Conservation (phyloP, 2,329 filamentous ascomycete species). For the Fusarium concolor region DNA sequence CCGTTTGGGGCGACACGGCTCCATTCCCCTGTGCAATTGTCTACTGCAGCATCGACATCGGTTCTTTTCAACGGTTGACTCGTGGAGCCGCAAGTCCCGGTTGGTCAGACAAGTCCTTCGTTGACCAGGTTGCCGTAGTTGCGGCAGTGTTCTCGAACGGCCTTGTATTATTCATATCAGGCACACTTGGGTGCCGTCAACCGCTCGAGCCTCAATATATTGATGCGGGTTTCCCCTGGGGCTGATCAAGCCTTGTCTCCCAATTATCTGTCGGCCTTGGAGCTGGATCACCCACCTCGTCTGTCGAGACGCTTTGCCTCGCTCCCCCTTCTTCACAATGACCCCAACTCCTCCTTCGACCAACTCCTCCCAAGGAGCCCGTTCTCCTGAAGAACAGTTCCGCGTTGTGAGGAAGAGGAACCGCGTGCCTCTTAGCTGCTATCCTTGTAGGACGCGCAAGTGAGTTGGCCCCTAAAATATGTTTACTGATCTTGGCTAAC, state of each 20-base stretch:
- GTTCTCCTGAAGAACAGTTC: constrained; percentile 88
- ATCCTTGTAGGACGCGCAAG: constrained; percentile 92
- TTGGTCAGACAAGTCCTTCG: constrained; percentile 18
- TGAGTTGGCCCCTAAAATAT: constrained; percentile 58
- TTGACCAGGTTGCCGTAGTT: constrained; percentile 17
- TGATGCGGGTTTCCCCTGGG: constrained; percentile 38
- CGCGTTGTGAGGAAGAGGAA: constrained; percentile 93
- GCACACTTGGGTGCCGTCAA: constrained; percentile 6
- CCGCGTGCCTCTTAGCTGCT: constrained; percentile 89
- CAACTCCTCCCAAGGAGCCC: constrained; percentile 78
- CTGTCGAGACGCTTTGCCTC: constrained; percentile 38
- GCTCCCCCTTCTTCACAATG: constrained; percentile 61
- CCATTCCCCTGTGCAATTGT: constrained; percentile 1
- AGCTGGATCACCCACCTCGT: constrained; percentile 35
- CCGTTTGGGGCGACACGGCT: constrained; percentile 23
- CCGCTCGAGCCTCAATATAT: constrained; percentile 41
- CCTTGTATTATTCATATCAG: constrained; percentile 12
- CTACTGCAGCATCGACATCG: constrained; percentile 11
- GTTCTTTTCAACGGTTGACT: constrained; percentile 12
- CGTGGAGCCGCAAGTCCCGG: constrained; percentile 30
- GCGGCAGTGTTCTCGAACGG: constrained; percentile 26
- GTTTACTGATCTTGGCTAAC: constrained; percentile 48
- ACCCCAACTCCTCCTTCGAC: constrained; percentile 82
- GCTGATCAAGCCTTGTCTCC: constrained; percentile 33
- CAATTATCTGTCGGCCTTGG: constrained; percentile 14